Evolutionary conservation across 371 early-diverging fungal species (phyloP).

Genomic region (Lichtheimia corymbifera): DNA sequence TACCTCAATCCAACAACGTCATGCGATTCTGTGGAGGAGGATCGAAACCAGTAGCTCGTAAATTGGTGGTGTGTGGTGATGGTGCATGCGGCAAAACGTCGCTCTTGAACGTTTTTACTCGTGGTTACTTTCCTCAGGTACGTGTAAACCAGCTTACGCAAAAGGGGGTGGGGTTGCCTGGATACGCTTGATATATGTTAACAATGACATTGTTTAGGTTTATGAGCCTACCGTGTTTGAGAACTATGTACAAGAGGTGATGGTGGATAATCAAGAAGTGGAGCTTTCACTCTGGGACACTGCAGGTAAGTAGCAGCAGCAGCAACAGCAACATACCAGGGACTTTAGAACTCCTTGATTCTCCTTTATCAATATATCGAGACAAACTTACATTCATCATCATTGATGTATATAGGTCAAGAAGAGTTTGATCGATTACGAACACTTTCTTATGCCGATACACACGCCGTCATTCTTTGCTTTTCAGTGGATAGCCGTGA

Average conservation of each 20-base stretch:
- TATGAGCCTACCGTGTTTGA: constrained; percentile 82
- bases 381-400: background rate
- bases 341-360: background rate
- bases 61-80: constrained; percentile 73
- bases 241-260: constrained; percentile 81
- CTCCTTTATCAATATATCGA: constrained; percentile 5
- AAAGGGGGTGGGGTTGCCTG: background rate
- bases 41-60: constrained; percentile 25
- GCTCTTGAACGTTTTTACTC: constrained; percentile 60
- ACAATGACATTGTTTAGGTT: constrained; percentile 18
- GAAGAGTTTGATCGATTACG: constrained; percentile 65
- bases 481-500: constrained; percentile 59
- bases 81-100: constrained; percentile 69
- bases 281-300: constrained; percentile 92
- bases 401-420: constrained; percentile 42
- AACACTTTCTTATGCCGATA: constrained; percentile 52
- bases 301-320: constrained; percentile 63
- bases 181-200: constrained; percentile 5
- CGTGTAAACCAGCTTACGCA: background rate
- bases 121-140: constrained; percentile 62
- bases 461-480: constrained; percentile 59
- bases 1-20: too few relatives aligned
- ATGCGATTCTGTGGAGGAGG: constrained; percentile 12
- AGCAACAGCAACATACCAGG: background rate
- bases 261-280: constrained; percentile 74